These are phyloP conservation scores for Chaetomium sp. DNA, from an alignment of 2,329 filamentous ascomycete genomes.

Conservation along the genomic window DNA sequence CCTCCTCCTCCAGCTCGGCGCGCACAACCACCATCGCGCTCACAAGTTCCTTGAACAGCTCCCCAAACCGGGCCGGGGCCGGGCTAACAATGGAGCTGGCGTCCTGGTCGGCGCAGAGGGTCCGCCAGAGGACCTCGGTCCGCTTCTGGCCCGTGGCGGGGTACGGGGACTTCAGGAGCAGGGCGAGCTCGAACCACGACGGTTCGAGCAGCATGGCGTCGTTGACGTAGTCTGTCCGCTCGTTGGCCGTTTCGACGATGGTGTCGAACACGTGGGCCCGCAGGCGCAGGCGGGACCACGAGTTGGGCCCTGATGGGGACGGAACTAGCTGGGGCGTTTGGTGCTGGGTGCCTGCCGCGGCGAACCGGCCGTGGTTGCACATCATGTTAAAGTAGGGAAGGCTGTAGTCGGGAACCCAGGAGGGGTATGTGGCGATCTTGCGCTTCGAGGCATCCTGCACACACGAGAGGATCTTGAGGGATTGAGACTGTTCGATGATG, in stretches of 20 bases:
- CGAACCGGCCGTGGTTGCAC: constrained; percentile 18
- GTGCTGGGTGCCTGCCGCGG: constrained; percentile 4
- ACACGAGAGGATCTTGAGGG: constrained; percentile 23
- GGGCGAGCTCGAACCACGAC: constrained; percentile 25
- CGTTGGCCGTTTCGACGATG: constrained; percentile 19
- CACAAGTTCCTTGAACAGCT: constrained; percentile 23
- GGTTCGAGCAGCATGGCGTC: constrained; percentile 22
- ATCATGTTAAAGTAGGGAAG: constrained; percentile 28
- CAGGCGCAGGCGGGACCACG: constrained; percentile 20
- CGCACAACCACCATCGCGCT: constrained; percentile 28
- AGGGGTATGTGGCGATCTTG: constrained; percentile 13
- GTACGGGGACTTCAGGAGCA: constrained; percentile 20
- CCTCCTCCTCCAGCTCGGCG: constrained; percentile 22
- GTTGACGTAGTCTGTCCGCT: constrained; percentile 21
- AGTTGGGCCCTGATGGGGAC: background rate
- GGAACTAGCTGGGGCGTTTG: constrained; percentile 1
- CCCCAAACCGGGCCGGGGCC: constrained; percentile 11
- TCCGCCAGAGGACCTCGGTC: constrained; percentile 28
- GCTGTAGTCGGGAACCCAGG: constrained; percentile 26
- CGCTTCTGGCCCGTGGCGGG: constrained; percentile 16
- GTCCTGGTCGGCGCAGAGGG: constrained; percentile 25
- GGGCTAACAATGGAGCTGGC: background rate
- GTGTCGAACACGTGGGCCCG: constrained; percentile 19
- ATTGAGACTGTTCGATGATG: constrained; percentile 16
- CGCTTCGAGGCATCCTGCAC: constrained; percentile 21